Conservation (phyloP, 371 early-diverging fungal species). For the Saksenaea vasiformis region DNA sequence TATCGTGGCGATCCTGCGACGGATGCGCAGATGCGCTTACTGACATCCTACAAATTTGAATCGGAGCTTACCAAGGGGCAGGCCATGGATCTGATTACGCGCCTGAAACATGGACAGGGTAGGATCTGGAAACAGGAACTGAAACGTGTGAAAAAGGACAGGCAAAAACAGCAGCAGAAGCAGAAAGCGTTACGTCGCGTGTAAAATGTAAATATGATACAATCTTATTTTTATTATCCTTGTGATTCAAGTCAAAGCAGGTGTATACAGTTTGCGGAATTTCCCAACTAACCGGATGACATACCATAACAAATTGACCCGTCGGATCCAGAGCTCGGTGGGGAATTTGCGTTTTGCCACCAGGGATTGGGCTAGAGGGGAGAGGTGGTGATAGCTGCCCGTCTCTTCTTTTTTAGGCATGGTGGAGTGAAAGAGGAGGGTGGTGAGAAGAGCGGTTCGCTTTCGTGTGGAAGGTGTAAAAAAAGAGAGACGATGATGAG, state of each 20-base stretch:
- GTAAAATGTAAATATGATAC: neutral
- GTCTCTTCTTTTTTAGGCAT: neutral
- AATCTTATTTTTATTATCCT: no score
- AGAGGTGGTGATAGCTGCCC: neutral
- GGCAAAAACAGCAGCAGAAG: slow-evolving; percentile 1
- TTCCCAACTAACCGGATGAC: neutral
- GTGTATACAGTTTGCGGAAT: neutral
- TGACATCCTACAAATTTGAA: slow-evolving; percentile 29
- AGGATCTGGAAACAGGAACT: slow-evolving; percentile 24
- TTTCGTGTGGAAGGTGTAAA: neutral
- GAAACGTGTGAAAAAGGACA: neutral
- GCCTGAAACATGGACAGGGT: slow-evolving; percentile 47
- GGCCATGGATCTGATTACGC: slow-evolving; percentile 59
- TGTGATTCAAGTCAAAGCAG: no score
- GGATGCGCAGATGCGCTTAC: slow-evolving; percentile 45
- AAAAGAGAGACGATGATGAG: neutral
- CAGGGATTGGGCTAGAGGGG: neutral
- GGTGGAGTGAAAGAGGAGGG: neutral
- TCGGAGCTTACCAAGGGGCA: slow-evolving; percentile 54
- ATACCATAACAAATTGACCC: neutral
- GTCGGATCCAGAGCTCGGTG: neutral
- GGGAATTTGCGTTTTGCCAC: neutral
- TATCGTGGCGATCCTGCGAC: slow-evolving; percentile 61
- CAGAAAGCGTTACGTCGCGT: neutral
- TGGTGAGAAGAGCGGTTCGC: neutral